A percentile compares a stretch with the other conserved stretches of the same genome.
Evolutionary conservation across 2,329 filamentous ascomycete species (phyloP).

Genomic region (Penicillium sp.): DNA sequence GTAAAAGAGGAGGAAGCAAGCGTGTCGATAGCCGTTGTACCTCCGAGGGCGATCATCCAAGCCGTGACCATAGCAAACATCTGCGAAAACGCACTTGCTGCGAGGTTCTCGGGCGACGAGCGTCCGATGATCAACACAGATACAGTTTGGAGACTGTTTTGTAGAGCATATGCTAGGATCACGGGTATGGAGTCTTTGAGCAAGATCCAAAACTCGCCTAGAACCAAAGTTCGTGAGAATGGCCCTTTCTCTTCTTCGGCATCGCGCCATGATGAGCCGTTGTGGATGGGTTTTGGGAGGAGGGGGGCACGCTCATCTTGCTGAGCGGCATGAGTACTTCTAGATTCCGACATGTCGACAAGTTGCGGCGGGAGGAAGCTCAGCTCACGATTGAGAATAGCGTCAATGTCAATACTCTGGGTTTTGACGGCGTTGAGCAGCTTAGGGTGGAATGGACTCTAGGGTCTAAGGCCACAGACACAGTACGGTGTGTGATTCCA

Average conservation of each 20-base stretch:
- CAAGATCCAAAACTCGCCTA: conserved; percentile 67
- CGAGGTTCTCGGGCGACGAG: conserved; percentile 75
- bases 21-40: conserved; percentile 83
- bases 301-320: conserved; percentile 32
- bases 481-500: no score
- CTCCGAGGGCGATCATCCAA: conserved; percentile 83
- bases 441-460: no score
- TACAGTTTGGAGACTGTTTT: conserved; percentile 80
- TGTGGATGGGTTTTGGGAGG: conserved; percentile 24
- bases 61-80: conserved; percentile 92
- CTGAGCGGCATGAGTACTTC: background rate
- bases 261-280: conserved; percentile 14
- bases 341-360: background rate
- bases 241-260: conserved; percentile 37
- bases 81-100: conserved; percentile 82
- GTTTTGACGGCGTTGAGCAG: background rate
- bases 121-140: conserved; percentile 81
- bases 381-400: no score
- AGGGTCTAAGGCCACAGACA: no score
- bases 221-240: conserved; percentile 41
- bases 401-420: background rate
- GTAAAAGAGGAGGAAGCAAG: conserved; percentile 82
- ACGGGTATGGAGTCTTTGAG: conserved; percentile 72
- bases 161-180: conserved; percentile 80
- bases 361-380: background rate